These are phyloP conservation scores for Excoecaria agallocha DNA, from an alignment of 345 rosid genomes.

Conservation along the genomic window DNA sequence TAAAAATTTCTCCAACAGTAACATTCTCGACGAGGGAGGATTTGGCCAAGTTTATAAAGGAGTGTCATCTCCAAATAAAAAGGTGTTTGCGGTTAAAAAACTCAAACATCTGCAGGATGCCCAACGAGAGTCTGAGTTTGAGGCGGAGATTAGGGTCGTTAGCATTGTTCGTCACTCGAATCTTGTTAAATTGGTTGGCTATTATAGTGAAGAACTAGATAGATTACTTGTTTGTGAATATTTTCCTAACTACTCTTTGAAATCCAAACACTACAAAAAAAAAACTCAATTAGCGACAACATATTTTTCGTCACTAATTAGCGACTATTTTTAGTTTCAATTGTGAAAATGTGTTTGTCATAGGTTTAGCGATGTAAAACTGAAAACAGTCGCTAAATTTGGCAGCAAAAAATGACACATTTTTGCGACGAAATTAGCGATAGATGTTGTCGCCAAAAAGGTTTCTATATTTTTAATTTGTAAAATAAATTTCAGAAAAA, in stretches of 20 bases:
- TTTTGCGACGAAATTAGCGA: too few species aligned
- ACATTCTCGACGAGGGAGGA: conserved; percentile 25
- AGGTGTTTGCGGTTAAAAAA: conserved; percentile 23
- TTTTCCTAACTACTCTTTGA: conserved; percentile 17
- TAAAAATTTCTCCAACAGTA: conserved; percentile 3
- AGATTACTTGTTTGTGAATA: conserved; percentile 24
- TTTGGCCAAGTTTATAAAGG: conserved; percentile 25
- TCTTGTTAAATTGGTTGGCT: conserved; percentile 22
- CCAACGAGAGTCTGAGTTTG: conserved; percentile 19
- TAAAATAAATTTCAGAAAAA: too few species aligned
- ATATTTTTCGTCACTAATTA: background rate
- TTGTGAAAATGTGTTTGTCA: too few species aligned
- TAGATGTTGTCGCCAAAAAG: too few species aligned
- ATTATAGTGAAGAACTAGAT: conserved; percentile 11
- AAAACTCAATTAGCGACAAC: conserved; percentile 15
- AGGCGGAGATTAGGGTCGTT: conserved; percentile 21
- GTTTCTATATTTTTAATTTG: too few species aligned
- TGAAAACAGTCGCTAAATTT: too few species aligned
- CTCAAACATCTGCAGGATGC: conserved; percentile 13
- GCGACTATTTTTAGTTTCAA: too few species aligned
- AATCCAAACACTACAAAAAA: too few species aligned
- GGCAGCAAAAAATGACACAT: too few species aligned
- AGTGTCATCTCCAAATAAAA: background rate
- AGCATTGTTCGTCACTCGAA: conserved; percentile 19
- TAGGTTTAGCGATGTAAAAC: too few species aligned